Base-by-base conservation (phyloP, 2,329 filamentous ascomycete genomes). In the Sporothrix mexicana region DNA sequence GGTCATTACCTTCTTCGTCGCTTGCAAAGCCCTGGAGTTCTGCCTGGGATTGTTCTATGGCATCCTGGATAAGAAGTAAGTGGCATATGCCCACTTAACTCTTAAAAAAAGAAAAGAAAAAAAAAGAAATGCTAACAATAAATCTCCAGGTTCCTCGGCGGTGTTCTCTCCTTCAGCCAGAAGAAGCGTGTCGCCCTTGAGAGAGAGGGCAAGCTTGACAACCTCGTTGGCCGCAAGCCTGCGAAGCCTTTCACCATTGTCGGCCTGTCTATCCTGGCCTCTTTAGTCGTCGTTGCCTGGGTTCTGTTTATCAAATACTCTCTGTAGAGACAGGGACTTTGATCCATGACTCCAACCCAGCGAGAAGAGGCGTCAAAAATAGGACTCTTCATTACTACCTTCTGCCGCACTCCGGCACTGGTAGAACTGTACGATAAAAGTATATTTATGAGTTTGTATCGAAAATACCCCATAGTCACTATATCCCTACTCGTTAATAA, bases 21-120 rank as follows among this genome's bases (percentile, higher is more conserved):
- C 75, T 9, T 43, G 76, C 47, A 79, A 79, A 71, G 77, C 69
- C 0, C n/a, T 78, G 0, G 78, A 78, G 53, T 78, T 79, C n/a
- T 77, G 76, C 51, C 70, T 78, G 0, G 78, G 77, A 20, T 74
- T 78, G 13, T 77, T 78, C 36, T 79, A 77, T 51, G 75, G 76
- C 41, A 7, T 77, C 1, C 73, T 77, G 5, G 75, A 76, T 57
- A 49, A 55, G 36, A 77, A 55, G 49, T 77, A 73, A n/a, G n/a
- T n/a, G n/a, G n/a, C n/a, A n/a, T n/a, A n/a, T n/a, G n/a, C n/a
- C n/a, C n/a, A n/a, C n/a, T n/a, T n/a, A n/a, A n/a, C n/a, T n/a
- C n/a, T n/a, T n/a, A n/a, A n/a, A n/a, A n/a, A n/a, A n/a, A n/a
- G n/a, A n/a, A n/a, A n/a, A n/a, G n/a, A n/a, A n/a, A n/a, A n/a